A percentile compares a stretch with the other conserved stretches of the same genome.
These are phyloP conservation scores for Cicer arietinum DNA, from an alignment of 306 rosid species.

Conservation along the genomic window DNA sequence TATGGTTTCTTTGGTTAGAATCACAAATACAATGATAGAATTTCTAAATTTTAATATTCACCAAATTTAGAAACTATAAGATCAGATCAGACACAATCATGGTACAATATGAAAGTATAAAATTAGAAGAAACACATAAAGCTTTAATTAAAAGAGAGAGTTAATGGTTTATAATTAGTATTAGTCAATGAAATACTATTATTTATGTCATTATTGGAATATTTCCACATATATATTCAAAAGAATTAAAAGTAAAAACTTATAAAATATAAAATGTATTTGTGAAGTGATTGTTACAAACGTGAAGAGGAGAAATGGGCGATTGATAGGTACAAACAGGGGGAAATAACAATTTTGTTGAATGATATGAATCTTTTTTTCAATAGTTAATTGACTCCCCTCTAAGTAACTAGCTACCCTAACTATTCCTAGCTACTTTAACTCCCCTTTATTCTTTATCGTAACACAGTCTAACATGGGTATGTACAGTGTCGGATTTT, in stretches of 20 bases:
- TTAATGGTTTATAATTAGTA: background rate
- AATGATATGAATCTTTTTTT: conserved; percentile 2
- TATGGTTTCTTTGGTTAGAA: no score
- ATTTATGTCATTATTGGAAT: background rate
- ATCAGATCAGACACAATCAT: background rate
- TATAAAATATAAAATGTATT: background rate
- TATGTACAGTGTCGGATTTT: background rate
- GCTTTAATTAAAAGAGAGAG: background rate
- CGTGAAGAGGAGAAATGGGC: background rate
- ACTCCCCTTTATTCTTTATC: background rate
- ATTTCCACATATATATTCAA: background rate
- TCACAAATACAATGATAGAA: no score
- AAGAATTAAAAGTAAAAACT: background rate
- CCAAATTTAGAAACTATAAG: background rate
- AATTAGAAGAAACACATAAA: background rate
- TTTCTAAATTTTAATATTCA: background rate
- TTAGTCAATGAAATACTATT: background rate
- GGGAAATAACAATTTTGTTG: background rate
- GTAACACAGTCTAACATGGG: background rate
- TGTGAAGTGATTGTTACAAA: background rate
- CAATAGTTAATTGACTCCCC: background rate
- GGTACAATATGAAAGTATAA: background rate
- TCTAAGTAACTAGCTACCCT: background rate
- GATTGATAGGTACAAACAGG: background rate
- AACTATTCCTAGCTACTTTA: background rate